phyloP scores from a whole-genome alignment of 441 rosid genomes.

The Francoa sonchifolia region DNA sequence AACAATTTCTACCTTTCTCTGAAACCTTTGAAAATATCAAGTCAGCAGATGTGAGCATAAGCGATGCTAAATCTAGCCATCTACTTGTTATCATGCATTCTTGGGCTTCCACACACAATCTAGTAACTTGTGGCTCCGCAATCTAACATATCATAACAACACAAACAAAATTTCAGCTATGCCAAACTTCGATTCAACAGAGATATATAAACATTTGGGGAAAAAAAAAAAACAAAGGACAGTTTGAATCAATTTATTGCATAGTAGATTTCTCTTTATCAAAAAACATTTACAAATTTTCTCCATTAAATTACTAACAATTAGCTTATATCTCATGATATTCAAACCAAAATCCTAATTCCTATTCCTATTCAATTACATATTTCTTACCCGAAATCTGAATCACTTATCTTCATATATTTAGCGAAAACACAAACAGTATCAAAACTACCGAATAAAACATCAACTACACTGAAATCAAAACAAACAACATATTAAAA shows the following conservation, averaged over 20 bases:
- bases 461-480: neutral
- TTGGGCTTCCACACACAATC: slow-evolving; percentile 73
- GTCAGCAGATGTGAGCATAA: slow-evolving; percentile 87
- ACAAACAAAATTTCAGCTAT: neutral
- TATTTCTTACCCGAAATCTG: too few species aligned
- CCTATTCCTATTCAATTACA: too few species aligned
- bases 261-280: too few species aligned
- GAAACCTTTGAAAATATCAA: slow-evolving; percentile 77
- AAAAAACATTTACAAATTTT: too few species aligned
- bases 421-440: too few species aligned
- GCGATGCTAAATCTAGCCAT: slow-evolving; percentile 71
- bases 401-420: too few species aligned
- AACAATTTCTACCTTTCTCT: slow-evolving; percentile 54
- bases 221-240: too few species aligned
- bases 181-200: neutral
- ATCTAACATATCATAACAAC: slow-evolving; percentile 22
- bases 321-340: too few species aligned
- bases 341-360: too few species aligned
- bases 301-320: too few species aligned
- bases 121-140: slow-evolving; percentile 68
- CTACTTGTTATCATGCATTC: slow-evolving; percentile 49
- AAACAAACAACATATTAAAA: neutral
- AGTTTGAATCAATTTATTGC: too few species aligned
- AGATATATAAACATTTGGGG: neutral
- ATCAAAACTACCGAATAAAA: too few species aligned